Evolutionary conservation across 192 early-diverging fungal genomes (phyloP).

Genomic region (Entophlyctis helioformis): DNA sequence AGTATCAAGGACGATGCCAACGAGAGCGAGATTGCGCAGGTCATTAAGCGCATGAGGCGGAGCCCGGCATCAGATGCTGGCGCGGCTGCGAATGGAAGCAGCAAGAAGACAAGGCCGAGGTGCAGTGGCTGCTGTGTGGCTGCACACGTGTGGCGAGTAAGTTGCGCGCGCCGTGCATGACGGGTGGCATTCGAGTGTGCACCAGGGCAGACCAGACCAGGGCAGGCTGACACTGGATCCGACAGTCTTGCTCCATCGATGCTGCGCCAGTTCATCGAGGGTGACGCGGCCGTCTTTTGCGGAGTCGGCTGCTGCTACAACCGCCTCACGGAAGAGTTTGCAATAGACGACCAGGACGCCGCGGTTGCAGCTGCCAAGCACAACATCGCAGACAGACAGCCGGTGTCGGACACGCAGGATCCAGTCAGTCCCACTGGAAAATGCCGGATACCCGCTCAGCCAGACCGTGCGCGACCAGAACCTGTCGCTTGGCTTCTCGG

Average conservation of each 20-base stretch:
- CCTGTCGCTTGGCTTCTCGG: conserved; percentile 17
- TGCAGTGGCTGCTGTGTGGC: conserved; percentile 73
- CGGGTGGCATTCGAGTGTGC: too few relatives aligned
- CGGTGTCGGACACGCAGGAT: conserved; percentile 26
- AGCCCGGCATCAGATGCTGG: too few relatives aligned
- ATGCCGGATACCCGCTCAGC: conserved; percentile 9
- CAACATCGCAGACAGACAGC: neutral
- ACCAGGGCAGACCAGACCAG: too few relatives aligned
- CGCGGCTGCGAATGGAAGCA: too few relatives aligned
- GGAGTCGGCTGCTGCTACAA: conserved; percentile 84
- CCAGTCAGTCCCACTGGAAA: too few relatives aligned
- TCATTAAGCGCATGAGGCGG: too few relatives aligned
- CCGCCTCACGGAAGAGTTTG: conserved; percentile 43
- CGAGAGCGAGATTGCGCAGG: too few relatives aligned
- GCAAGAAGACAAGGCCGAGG: too few relatives aligned
- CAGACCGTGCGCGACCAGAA: neutral
- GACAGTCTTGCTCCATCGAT: conserved; percentile 60
- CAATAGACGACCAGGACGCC: neutral
- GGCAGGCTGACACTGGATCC: too few relatives aligned
- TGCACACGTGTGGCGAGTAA: conserved; percentile 84
- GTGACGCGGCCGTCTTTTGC: conserved; percentile 33
- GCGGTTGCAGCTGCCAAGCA: too few relatives aligned
- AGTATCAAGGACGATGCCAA: too few relatives aligned
- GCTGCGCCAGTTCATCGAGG: conserved; percentile 40
- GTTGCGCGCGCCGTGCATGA: too few relatives aligned